Conservation (phyloP, 2,329 filamentous ascomycete species). For the Cercospora zeae-maydis region DNA sequence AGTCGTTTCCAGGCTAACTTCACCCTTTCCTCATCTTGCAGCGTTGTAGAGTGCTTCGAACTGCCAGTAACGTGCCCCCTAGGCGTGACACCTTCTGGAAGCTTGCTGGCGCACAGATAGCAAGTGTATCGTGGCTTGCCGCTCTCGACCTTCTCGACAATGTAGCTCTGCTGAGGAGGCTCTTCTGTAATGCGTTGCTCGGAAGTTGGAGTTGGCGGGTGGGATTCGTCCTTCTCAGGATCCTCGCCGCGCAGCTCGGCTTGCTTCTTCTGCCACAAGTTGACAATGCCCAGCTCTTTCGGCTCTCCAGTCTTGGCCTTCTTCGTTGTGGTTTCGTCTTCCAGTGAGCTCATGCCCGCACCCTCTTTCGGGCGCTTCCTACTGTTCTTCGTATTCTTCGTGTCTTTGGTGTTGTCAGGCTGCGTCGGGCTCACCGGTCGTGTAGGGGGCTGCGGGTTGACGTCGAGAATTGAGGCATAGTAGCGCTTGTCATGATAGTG, state of each 20-base stretch:
- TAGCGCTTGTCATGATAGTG: slow-evolving; percentile 27
- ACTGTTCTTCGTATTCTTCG: slow-evolving; percentile 16
- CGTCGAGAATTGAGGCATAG: slow-evolving; percentile 22
- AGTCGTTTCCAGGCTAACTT: slow-evolving; percentile 26
- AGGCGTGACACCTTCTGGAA: slow-evolving; percentile 32
- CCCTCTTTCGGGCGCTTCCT: slow-evolving; percentile 21
- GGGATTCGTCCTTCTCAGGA: slow-evolving; percentile 5
- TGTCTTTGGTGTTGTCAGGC: not conserved
- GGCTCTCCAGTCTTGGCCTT: slow-evolving; percentile 51
- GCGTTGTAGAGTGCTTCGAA: slow-evolving; percentile 54
- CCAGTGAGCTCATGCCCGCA: slow-evolving; percentile 10
- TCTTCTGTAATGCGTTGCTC: slow-evolving; percentile 6
- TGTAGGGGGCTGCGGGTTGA: slow-evolving; percentile 25
- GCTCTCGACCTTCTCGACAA: slow-evolving; percentile 10
- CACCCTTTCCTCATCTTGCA: slow-evolving; percentile 50
- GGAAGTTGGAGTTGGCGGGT: slow-evolving; percentile 16
- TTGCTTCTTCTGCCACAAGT: slow-evolving; percentile 30
- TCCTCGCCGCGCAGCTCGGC: slow-evolving; percentile 27
- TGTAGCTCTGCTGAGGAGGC: slow-evolving; percentile 16
- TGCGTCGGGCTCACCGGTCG: slow-evolving; percentile 1
- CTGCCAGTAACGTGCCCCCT: slow-evolving; percentile 59
- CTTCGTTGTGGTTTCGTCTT: slow-evolving; percentile 47
- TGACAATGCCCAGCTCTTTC: slow-evolving; percentile 20
- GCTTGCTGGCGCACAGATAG: slow-evolving; percentile 27
- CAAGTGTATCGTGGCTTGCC: slow-evolving; percentile 23